A percentile compares a stretch with the other conserved stretches of the same genome.
These are phyloP conservation scores for Tillandsia fasciculata DNA, from an alignment of 176 grass and related monocot species.

Conservation along the genomic window DNA sequence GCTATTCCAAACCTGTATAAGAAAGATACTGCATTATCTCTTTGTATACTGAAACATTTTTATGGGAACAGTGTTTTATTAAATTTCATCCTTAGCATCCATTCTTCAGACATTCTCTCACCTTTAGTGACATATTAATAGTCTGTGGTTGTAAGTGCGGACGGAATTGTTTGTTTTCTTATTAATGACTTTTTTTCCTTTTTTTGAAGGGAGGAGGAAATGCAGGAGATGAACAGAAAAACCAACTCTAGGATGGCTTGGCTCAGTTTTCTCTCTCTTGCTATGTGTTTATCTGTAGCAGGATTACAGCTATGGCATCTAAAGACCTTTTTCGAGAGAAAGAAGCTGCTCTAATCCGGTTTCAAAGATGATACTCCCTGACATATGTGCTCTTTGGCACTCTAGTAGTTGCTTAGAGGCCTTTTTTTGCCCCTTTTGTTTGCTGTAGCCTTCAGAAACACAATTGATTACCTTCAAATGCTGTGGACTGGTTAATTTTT, in stretches of 20 bases:
- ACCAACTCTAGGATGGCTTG: slow-evolving; percentile 93
- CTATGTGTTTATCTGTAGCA: slow-evolving; percentile 65
- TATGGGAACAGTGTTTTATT: no score
- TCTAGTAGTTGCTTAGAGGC: neutral
- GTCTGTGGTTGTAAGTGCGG: neutral
- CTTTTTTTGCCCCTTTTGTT: neutral
- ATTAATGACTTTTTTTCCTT: neutral
- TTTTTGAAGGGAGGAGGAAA: slow-evolving; percentile 79
- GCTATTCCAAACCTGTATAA: neutral
- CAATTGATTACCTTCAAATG: neutral
- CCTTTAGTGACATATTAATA: neutral
- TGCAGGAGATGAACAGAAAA: slow-evolving; percentile 81
- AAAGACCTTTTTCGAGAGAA: slow-evolving; percentile 97
- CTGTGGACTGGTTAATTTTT: neutral
- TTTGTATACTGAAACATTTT: no score
- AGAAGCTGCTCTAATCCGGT: slow-evolving; percentile 70
- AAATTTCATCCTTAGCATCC: no score
- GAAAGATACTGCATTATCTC: neutral
- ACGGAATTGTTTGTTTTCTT: neutral
- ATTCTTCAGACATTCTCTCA: no score
- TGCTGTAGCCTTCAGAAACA: neutral
- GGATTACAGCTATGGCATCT: slow-evolving; percentile 90
- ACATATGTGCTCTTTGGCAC: neutral
- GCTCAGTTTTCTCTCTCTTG: slow-evolving; percentile 76
- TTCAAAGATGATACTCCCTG: neutral